Evolutionary conservation across 73 alveolate species (phyloP), one percentile per base, ranked within the genome.

Genomic region (Paramecium primaurelia): DNA sequence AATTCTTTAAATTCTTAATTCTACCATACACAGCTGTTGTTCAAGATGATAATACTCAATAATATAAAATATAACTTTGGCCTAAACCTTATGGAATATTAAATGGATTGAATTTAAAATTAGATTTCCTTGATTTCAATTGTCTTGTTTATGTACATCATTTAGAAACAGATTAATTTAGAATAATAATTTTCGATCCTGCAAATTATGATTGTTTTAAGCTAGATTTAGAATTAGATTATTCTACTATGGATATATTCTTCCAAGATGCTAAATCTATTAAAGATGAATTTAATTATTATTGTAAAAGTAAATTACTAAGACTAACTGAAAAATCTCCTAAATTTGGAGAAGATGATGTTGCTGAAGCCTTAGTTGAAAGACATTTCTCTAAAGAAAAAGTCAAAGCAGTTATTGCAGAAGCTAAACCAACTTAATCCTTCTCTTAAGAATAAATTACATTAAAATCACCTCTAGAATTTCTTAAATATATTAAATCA

Each of bases 311-410:
- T 47, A 80, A 25, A 22, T 26, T 80, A 26, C 14, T 45, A 9
- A 45, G 38, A 10, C 26, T 80, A 49, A 80, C 91, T 6, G 91
- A 80, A 18, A 45, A 45, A 25, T 40, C 91, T 11, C 91, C 71
- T 11, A 80, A 80, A 49, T 80, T 80, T 42, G 91, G 71, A 80
- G 75, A 42, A 20, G 91, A 80, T 45, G 91, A 80, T 80, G 91
- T 80, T 2, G 75, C 91, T 12, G 91, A 80, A 28, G 91, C 91
- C 1, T 20, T 80, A 4, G 47, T 32, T 25, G 91, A 80, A 26
- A 45, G 91, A 47, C 49, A 45, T 47, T 80, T 80, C 34, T 26
- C 47, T 44, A 80, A 80, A 25, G 75, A 22, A 0, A 80, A 80
- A 80, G 75, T 44, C 9, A 45, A 80, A 47, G 28, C 25, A 6